Percentiles rank a stretch among this genome's conserved stretches.
Conservation (phyloP, 2,329 filamentous ascomycete genomes). For the Sarocladiaceae sp. region DNA sequence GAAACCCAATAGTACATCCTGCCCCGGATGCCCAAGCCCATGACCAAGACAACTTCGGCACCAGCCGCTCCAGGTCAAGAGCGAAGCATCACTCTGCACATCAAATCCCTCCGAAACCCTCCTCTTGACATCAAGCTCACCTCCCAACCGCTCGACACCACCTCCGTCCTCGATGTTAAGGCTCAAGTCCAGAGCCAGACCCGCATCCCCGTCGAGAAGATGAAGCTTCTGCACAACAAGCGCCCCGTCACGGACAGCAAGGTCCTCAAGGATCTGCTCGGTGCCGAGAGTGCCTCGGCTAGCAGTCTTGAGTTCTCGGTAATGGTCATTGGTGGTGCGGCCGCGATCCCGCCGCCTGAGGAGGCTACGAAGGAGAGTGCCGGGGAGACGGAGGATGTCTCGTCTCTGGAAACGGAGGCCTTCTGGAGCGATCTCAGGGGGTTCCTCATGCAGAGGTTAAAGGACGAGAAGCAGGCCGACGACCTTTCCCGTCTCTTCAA, state of each 20-base stretch:
- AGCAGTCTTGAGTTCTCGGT: constrained; percentile 67
- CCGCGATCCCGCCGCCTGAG: constrained; percentile 36
- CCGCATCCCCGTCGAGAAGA: constrained; percentile 63
- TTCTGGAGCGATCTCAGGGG: constrained; percentile 86
- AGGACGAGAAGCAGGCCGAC: constrained; percentile 60
- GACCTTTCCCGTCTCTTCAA: constrained; percentile 63
- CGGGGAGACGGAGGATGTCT: constrained; percentile 24
- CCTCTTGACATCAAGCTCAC: constrained; percentile 61
- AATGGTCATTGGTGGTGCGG: constrained; percentile 76
- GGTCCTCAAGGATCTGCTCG: constrained; percentile 66
- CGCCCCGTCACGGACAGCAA: constrained; percentile 78
- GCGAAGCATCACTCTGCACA: constrained; percentile 48
- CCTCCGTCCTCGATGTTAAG: constrained; percentile 76
- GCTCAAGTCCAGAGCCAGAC: constrained; percentile 57
- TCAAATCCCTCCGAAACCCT: constrained; percentile 74
- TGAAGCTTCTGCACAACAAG: constrained; percentile 81
- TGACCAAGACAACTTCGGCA: constrained; percentile 38
- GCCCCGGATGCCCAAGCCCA: constrained; percentile 56
- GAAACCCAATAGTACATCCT: constrained; percentile 56
- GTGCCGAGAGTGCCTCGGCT: constrained; percentile 35
- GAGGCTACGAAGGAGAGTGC: constrained; percentile 19
- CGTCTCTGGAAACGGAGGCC: constrained; percentile 59
- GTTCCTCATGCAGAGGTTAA: constrained; percentile 72
- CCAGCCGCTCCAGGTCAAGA: constrained; percentile 46
- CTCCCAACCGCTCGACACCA: constrained; percentile 54